Base-by-base conservation (phyloP, 306 rosid genomes). In the Vachellia collinsii region DNA sequence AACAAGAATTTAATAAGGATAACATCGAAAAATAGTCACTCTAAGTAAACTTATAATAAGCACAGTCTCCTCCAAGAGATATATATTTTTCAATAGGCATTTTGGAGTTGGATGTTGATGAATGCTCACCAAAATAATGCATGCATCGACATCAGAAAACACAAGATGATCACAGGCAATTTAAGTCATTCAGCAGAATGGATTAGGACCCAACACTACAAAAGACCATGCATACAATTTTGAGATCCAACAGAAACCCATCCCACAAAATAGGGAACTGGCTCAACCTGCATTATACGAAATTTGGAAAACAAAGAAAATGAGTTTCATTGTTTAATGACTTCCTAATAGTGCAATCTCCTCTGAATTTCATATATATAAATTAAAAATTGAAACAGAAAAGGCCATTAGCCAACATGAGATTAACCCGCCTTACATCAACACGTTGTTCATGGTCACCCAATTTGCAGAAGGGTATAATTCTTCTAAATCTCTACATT, bases 401-500 rank as follows among this genome's bases (percentile, higher is more conserved):
- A 23, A 36, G 73, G 64, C 73, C 38, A 34, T 47, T n/a, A 46
- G n/a, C 37, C 63, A 75, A 41, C 43, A 42, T 8, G 29, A 74
- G 78, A 58, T 59, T 59, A 23, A 59, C 43, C 11, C 70, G n/a
- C 50, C 14, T 46, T 44, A 7, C 38, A 43, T 36, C 61, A 75
- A 78, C 79, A 65, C 48, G 13, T 76, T 75, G 46, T 48, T 51
- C 71, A 48, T 37, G 8, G 7, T 70, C 72, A 61, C 16, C 74
- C 53, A 29, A 72, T 66, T 41, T 10, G 19, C 65, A 70, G 22
- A 46, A 11, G 62, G 34, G 73, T n/a, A 74, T 76, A 79, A 77
- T 53, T 44, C 59, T 69, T 81, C 61, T 46, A 43, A 62, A 80
- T 74, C 77, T 84, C 85, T 75, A 81, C 74, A 77, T 56, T 56